Conservation (phyloP, 78 protist species). For the Tieghemostelium lacteum region DNA sequence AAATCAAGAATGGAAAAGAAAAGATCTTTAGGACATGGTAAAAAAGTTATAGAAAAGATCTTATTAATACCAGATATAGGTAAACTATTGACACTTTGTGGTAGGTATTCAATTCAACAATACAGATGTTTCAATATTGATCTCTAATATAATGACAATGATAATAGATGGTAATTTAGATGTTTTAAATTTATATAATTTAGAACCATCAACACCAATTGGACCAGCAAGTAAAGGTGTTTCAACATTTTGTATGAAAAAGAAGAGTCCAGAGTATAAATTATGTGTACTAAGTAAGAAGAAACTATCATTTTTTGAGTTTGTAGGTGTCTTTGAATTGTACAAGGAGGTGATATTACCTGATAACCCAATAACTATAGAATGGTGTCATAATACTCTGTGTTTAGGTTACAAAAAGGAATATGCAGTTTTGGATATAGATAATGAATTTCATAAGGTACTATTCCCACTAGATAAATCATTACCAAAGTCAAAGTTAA, state of each 20-base stretch:
- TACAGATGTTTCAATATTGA: not conserved
- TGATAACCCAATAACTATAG: conserved; percentile 29
- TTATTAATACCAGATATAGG: conserved; percentile 68
- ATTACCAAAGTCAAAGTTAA: conserved; percentile 20
- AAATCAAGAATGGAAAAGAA: conserved; percentile 68
- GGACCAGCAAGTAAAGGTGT: conserved; percentile 60
- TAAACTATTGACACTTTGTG: conserved; percentile 63
- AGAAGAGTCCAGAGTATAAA: conserved; percentile 57
- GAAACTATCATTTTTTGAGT: conserved; percentile 52
- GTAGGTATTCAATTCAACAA: conserved; percentile 16
- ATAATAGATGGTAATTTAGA: conserved; percentile 66
- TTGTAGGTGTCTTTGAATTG: conserved; percentile 65
- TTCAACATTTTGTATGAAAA: conserved; percentile 37
- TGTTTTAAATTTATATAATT: conserved; percentile 62
- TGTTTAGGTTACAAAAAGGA: conserved; percentile 65
- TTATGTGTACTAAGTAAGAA: conserved; percentile 26
- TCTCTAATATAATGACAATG: too few relatives aligned
- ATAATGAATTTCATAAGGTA: conserved; percentile 24
- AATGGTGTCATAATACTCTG: conserved; percentile 50
- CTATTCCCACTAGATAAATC: conserved; percentile 27
- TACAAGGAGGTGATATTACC: conserved; percentile 52
- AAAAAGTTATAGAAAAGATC: conserved; percentile 57
- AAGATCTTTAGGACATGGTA: conserved; percentile 51
- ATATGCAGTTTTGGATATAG: conserved; percentile 46
- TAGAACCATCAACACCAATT: conserved; percentile 47